phyloP scores from a whole-genome alignment of 2,329 filamentous ascomycete species.

The Colletotrichum sp. region DNA sequence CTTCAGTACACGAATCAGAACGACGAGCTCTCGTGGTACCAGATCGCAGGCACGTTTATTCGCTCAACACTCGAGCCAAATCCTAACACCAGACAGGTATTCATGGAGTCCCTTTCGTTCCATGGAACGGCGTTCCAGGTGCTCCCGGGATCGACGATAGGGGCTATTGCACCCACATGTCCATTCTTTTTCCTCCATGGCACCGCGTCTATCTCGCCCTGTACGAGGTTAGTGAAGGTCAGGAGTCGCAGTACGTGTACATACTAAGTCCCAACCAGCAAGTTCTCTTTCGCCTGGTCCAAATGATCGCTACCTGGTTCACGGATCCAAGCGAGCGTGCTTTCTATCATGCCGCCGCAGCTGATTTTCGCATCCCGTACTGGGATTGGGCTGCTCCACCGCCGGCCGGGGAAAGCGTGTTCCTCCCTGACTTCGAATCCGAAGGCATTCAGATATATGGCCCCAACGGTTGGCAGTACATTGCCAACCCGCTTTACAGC shows the following conservation, averaged over 20 bases:
- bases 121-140: conserved; percentile 58
- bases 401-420: conserved; percentile 52
- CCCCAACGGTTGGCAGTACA: conserved; percentile 58
- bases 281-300: conserved; percentile 38
- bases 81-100: conserved; percentile 59
- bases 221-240: conserved; percentile 52
- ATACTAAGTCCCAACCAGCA: conserved; percentile 33
- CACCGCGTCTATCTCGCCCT: conserved; percentile 79
- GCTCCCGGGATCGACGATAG: conserved; percentile 56
- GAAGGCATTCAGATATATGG: conserved; percentile 57
- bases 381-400: conserved; percentile 63
- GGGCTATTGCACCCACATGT: conserved; percentile 81
- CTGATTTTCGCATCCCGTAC: conserved; percentile 60
- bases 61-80: not conserved
- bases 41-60: conserved; percentile 68
- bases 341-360: conserved; percentile 56
- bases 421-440: conserved; percentile 49
- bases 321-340: conserved; percentile 48
- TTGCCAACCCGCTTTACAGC: conserved; percentile 66
- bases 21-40: conserved; percentile 74
- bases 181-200: conserved; percentile 80
- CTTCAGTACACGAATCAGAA: conserved; percentile 72
- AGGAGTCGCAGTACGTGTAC: not conserved
- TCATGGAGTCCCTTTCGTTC: conserved; percentile 73
- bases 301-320: conserved; percentile 51